Conservation (phyloP, 2,329 filamentous ascomycete genomes). For the Botrytis fabae region DNA sequence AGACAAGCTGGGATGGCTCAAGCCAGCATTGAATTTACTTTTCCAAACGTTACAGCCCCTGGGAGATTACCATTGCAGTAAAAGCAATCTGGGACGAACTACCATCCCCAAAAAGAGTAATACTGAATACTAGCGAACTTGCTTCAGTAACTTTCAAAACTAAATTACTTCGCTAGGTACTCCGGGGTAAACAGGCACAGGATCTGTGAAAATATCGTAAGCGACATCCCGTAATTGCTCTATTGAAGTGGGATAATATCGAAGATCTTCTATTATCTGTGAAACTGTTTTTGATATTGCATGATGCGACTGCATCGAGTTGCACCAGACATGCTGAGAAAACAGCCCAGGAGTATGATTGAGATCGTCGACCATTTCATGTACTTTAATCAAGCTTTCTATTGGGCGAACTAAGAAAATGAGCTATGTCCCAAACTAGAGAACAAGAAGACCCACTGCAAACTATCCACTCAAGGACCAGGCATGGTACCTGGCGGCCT, state of each 20-base stretch:
- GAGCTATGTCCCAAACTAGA: not conserved
- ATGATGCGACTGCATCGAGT: not conserved
- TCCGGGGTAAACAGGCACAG: not conserved
- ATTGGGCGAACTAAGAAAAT: not conserved
- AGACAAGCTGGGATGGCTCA: conserved; percentile 14
- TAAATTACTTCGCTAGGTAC: not conserved
- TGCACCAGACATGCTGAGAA: not conserved
- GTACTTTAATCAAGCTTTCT: not conserved
- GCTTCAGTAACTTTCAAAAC: not conserved
- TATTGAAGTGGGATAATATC: not conserved
- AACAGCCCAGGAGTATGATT: not conserved
- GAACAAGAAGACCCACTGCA: not conserved
- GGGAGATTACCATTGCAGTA: not conserved
- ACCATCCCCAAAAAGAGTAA: not conserved
- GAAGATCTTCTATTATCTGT: not conserved
- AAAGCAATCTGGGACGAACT: not conserved
- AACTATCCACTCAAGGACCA: not conserved
- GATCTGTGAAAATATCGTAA: not conserved
- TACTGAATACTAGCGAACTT: not conserved
- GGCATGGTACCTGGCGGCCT: not conserved
- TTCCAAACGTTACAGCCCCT: not conserved
- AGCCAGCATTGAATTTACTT: not conserved
- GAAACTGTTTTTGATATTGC: not conserved
- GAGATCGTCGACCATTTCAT: not conserved
- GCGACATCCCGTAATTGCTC: not conserved